A percentile compares a stretch with the other conserved stretches of the same genome.
Evolutionary conservation across 176 grass and related monocot species (phyloP).

Genomic region (Triticum monococcum): DNA sequence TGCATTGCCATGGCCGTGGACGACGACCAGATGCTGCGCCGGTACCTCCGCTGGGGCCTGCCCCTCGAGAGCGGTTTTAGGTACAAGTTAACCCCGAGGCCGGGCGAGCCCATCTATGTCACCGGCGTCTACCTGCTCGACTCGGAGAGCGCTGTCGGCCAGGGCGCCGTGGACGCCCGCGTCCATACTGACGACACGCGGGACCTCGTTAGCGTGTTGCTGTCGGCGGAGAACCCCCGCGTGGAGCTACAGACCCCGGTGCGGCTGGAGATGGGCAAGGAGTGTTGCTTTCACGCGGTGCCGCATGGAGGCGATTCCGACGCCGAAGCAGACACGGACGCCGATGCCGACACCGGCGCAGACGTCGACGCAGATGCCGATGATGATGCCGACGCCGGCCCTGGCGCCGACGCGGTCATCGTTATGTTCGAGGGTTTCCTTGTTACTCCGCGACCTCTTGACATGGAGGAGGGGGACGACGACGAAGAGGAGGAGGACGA

Average conservation of each 20-base stretch:
- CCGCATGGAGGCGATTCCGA: not conserved
- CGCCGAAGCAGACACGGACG: not conserved
- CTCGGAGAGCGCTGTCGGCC: not conserved
- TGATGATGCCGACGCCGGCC: not conserved
- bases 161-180: not conserved
- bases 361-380: not conserved
- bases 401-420: not conserved
- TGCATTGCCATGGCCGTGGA: not conserved
- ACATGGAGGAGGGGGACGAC: not conserved
- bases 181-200: not conserved
- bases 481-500: too few species aligned
- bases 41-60: not conserved
- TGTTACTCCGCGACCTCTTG: not conserved
- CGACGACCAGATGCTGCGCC: too few species aligned
- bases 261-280: not conserved
- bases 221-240: not conserved
- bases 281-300: not conserved
- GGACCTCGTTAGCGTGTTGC: not conserved
- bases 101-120: not conserved
- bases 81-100: not conserved
- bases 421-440: not conserved
- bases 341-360: not conserved
- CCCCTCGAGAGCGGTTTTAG: not conserved
- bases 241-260: not conserved
- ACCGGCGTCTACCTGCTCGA: not conserved